Percentiles rank a stretch among this genome's conserved stretches.
Evolutionary conservation across 1,139 yeast species (phyloP).

Genomic region (Meyerozyma guilliermondii): DNA sequence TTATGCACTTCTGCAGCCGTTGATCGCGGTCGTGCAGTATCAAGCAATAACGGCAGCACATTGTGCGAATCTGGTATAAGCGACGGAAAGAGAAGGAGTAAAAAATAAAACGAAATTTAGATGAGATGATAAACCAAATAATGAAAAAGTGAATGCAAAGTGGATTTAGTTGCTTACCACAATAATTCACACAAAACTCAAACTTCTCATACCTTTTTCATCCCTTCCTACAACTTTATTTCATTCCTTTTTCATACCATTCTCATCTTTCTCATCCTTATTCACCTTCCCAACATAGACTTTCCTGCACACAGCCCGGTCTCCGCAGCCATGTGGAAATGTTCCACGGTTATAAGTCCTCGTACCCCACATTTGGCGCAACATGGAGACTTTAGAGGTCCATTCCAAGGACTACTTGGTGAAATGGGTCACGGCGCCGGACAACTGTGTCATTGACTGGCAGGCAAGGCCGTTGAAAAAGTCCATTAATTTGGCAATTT

Average conservation of each 20-base stretch:
- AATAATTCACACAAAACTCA: no score
- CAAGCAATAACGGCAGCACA: no score
- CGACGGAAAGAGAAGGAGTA: no score
- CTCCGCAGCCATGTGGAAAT: conserved; percentile 1
- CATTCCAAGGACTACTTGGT: conserved; percentile 85
- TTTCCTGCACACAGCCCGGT: background rate
- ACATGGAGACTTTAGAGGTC: conserved; percentile 82
- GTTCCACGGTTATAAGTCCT: conserved; percentile 1
- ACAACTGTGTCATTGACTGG: conserved; percentile 65
- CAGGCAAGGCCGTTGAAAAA: conserved; percentile 79
- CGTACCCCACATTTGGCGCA: background rate
- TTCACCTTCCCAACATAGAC: background rate
- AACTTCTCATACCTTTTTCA: background rate
- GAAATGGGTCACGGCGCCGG: conserved; percentile 83
- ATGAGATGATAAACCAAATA: no score
- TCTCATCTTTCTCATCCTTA: background rate
- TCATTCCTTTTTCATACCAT: no score
- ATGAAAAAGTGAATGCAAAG: no score
- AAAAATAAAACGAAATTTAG: no score
- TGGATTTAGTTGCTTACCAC: no score
- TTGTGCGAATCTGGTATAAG: no score
- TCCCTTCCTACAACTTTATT: no score
- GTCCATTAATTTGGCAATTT: conserved; percentile 68
- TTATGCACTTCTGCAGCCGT: no score
- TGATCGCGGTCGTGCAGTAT: no score